Base-by-base conservation (phyloP, 768 basidiomycete species). In the Termitomyces heimii region DNA sequence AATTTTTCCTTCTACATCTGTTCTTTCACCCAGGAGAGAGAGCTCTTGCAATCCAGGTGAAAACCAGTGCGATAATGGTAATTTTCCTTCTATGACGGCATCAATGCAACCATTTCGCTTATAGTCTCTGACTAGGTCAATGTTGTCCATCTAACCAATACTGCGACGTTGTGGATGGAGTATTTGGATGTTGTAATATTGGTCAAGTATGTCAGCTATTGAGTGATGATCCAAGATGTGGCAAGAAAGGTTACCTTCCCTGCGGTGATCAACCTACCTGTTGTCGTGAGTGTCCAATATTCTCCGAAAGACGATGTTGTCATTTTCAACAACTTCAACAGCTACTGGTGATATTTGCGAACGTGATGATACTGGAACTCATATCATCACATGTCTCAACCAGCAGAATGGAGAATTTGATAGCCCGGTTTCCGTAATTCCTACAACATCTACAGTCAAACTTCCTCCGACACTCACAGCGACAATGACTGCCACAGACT, bases 31-130 rank as follows among this genome's bases (percentile, higher is more conserved):
- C 12, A 51, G 53, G 20, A 5, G 16, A 5, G 53, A 34, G 4
- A 53, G 44, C 18, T 59, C 42, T 26, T 63, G 64, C 32, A 39
- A 35, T 43, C 7, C 24, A 22, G 60, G 64, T 9, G 53, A 58
- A 40, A 22, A 51, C 12, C 53, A 47, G 13, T 63, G 62, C 40
- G 26, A 43, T 51, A 52, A 63, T 31, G 64, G 59, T 60, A 45
- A 40, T 39, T 46, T 29, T 7, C 9, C n/a, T 52, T 37, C 22
- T 22, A 20, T 24, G 1, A 26, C 22, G 14, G 16, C 37, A 35
- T 29, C 4, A 4, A 10, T 18, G 6, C 26, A 34, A 32, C 24
- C 26, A n/a, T 28, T n/a, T 40, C 7, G 5, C 51, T 39, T 37
- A 24, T 3, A 34, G 4, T 20, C 20, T 20, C 12, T 22, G 12